These are phyloP conservation scores for Polygonum maritimum DNA, from an alignment of 148 eudicot genomes.

Conservation along the genomic window DNA sequence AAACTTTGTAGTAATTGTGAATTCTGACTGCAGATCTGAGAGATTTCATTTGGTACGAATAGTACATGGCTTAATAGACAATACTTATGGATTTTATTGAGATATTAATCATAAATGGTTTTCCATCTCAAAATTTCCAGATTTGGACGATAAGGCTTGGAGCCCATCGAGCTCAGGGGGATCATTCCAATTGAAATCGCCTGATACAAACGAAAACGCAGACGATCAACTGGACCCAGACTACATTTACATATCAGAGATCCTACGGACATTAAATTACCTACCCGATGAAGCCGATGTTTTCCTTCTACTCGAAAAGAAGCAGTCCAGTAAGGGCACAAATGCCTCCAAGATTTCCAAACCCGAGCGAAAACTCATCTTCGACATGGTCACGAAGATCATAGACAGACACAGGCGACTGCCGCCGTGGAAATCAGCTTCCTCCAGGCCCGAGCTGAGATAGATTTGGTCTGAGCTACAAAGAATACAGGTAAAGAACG, in stretches of 20 bases:
- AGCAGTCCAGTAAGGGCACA: conserved; percentile 39
- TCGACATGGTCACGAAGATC: conserved; percentile 50
- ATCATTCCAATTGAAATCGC: conserved; percentile 15
- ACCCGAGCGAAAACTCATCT: conserved; percentile 51
- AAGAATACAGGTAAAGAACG: conserved; percentile 34
- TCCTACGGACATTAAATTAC: conserved; percentile 49
- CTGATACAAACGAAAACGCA: conserved; percentile 26
- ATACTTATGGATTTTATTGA: background rate
- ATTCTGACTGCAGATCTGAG: background rate
- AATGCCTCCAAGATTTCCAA: conserved; percentile 19
- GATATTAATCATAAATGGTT: no score
- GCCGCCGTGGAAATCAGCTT: conserved; percentile 64
- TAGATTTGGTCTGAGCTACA: conserved; percentile 57
- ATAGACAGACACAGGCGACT: conserved; percentile 35
- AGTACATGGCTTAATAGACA: no score
- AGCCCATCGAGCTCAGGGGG: conserved; percentile 36
- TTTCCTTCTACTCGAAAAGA: conserved; percentile 55
- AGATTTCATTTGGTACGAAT: background rate
- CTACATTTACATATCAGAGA: conserved; percentile 55
- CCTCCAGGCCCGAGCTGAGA: conserved; percentile 16
- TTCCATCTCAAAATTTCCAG: conserved; percentile 22
- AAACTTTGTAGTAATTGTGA: background rate
- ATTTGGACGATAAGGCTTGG: conserved; percentile 65
- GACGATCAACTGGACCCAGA: conserved; percentile 34
- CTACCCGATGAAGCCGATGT: conserved; percentile 42